Conservation (phyloP, 2,329 filamentous ascomycete genomes). For the Cladosporium sp. region DNA sequence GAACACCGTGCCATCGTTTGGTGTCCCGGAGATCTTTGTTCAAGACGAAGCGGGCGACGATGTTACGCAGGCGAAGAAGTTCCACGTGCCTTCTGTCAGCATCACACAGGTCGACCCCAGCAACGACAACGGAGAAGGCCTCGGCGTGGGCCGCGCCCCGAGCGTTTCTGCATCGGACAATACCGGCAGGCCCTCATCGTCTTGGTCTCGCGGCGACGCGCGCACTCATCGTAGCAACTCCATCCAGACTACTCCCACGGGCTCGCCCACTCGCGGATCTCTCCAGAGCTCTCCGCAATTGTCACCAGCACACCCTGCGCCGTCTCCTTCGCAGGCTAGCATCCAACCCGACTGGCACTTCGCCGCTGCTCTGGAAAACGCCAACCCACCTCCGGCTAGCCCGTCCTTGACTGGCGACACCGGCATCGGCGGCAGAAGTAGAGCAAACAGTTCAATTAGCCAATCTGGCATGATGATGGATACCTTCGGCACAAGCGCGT, state of each 20-base stretch:
- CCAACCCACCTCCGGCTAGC: conserved; percentile 27
- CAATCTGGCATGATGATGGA: conserved; percentile 75
- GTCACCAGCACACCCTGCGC: conserved; percentile 15
- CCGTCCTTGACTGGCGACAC: conserved; percentile 14
- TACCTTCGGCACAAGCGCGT: conserved; percentile 81
- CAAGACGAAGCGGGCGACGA: conserved; percentile 62
- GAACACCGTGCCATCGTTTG: conserved; percentile 69
- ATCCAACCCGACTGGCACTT: conserved; percentile 42
- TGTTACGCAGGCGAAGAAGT: conserved; percentile 29
- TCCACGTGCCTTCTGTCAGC: conserved; percentile 24
- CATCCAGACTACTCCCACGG: conserved; percentile 18
- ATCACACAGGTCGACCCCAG: conserved; percentile 25
- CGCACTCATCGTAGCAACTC: conserved; percentile 24
- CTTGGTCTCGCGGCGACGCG: conserved; percentile 10
- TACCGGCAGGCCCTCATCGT: background rate
- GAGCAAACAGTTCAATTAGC: conserved; percentile 64
- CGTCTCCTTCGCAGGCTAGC: conserved; percentile 21
- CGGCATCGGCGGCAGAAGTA: conserved; percentile 41
- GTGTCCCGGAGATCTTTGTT: conserved; percentile 83
- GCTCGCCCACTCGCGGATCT: conserved; percentile 3
- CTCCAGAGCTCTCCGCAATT: conserved; percentile 11
- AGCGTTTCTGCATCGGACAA: conserved; percentile 11
- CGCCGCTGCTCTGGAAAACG: conserved; percentile 36
- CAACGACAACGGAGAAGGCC: background rate
- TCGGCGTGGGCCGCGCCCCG: conserved; percentile 18